A percentile compares a stretch with the other conserved stretches of the same genome.
phyloP scores from a whole-genome alignment of 805 yeast genomes.

The Starmerella apis region DNA sequence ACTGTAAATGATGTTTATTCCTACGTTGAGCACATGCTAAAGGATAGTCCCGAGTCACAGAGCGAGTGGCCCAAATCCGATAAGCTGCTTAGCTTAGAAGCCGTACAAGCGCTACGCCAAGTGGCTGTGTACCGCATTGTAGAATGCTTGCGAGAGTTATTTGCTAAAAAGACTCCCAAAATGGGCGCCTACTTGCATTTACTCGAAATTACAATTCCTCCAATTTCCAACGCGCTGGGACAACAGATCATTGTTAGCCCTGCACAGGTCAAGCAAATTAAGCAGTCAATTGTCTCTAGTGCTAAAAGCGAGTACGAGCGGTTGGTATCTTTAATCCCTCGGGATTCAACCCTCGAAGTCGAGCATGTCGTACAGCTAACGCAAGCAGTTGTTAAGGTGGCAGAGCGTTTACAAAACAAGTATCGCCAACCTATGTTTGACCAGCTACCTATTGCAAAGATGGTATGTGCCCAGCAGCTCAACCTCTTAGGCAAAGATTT shows the following conservation, averaged over 20 bases:
- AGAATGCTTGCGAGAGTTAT: constrained; percentile 32
- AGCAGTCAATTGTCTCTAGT: constrained; percentile 33
- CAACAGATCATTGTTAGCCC: constrained; percentile 37
- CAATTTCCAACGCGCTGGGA: constrained; percentile 23
- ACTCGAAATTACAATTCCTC: constrained; percentile 40
- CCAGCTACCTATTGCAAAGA: constrained; percentile 40
- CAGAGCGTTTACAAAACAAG: constrained; percentile 45
- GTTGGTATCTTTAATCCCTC: constrained; percentile 44
- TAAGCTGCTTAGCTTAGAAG: background rate
- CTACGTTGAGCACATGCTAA: constrained; percentile 9
- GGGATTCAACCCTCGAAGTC: constrained; percentile 44
- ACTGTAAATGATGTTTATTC: constrained; percentile 10
- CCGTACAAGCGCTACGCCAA: constrained; percentile 37
- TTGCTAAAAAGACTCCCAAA: constrained; percentile 41
- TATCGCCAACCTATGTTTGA: constrained; percentile 56
- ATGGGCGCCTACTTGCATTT: constrained; percentile 45
- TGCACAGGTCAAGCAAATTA: constrained; percentile 38
- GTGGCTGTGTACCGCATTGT: constrained; percentile 40
- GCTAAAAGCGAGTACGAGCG: constrained; percentile 39
- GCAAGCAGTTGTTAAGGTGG: constrained; percentile 41
- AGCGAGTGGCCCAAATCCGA: constrained; percentile 17
- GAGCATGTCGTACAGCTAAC: constrained; percentile 49
- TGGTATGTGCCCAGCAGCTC: constrained; percentile 30
- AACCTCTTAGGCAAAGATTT: constrained; percentile 31
- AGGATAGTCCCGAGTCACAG: background rate